phyloP scores from a whole-genome alignment of 208 protist genomes.

The Wallacemonas sp. region DNA sequence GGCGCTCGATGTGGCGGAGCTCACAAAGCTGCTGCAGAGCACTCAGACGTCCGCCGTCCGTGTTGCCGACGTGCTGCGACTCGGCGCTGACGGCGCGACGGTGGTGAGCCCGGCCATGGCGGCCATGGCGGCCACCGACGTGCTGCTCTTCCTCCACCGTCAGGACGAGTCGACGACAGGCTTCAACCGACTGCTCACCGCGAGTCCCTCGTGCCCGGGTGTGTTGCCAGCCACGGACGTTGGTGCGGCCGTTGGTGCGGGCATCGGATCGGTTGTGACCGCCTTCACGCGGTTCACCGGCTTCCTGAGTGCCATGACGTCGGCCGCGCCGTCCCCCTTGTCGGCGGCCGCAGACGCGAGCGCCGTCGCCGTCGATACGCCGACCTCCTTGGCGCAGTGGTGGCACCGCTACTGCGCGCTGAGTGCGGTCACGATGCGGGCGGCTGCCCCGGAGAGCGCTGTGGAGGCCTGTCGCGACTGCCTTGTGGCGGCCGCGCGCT shows the following conservation, averaged over 20 bases:
- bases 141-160: background rate
- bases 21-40: slow-evolving; percentile 4
- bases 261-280: too few relatives aligned
- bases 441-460: background rate
- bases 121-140: background rate
- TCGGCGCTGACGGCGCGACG: background rate
- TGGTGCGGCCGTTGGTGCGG: too few relatives aligned
- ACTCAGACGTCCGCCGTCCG: background rate
- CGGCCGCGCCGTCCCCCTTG: too few relatives aligned
- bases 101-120: background rate
- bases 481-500: background rate
- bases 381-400: background rate
- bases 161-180: slow-evolving; percentile 13
- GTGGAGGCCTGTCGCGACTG: background rate
- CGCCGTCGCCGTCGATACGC: too few relatives aligned
- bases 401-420: slow-evolving; percentile 10
- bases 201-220: background rate
- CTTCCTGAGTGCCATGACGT: too few relatives aligned
- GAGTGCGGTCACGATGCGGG: background rate
- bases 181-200: slow-evolving; percentile 11
- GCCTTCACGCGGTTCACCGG: too few relatives aligned
- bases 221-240: too few relatives aligned
- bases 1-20: background rate
- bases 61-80: background rate
- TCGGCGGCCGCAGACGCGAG: too few relatives aligned